These are phyloP conservation scores for Brettanomyces naardenensis DNA, from an alignment of 805 yeast genomes.

Conservation along the genomic window DNA sequence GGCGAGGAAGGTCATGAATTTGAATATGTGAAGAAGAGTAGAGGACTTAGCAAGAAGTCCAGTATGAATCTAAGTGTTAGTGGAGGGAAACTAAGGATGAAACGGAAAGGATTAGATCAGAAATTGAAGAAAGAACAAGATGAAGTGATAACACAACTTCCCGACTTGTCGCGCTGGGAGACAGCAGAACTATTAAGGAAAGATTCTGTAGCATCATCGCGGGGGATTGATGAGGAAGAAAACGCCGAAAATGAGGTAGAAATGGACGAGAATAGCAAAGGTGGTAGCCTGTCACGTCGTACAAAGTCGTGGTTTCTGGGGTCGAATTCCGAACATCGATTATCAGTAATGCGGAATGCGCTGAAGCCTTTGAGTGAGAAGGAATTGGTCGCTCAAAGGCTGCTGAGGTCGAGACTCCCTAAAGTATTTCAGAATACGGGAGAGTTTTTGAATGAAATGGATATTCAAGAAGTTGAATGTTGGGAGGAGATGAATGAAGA, in stretches of 20 bases:
- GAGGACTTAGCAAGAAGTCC: neutral
- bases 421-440: conserved; percentile 21
- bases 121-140: conserved; percentile 2
- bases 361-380: conserved; percentile 19
- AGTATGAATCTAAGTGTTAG: neutral
- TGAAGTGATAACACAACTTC: conserved; percentile 15
- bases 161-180: conserved; percentile 15
- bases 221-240: neutral
- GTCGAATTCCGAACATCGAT: conserved; percentile 15
- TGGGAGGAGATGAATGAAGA: conserved; percentile 27
- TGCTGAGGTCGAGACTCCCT: conserved; percentile 18
- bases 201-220: neutral
- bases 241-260: neutral
- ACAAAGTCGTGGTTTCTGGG: conserved; percentile 1
- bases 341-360: conserved; percentile 21
- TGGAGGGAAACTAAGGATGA: neutral
- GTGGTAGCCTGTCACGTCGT: neutral
- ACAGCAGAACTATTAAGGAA: conserved; percentile 8
- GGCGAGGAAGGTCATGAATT: neutral
- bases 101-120: neutral
- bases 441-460: conserved; percentile 20
- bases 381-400: conserved; percentile 15
- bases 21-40: conserved; percentile 1
- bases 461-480: conserved; percentile 23
- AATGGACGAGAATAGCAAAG: neutral